Evolutionary conservation across 164 flowering plant species (phyloP), one percentile per base, ranked within the genome.

Genomic region (Liquidambar formosana): DNA sequence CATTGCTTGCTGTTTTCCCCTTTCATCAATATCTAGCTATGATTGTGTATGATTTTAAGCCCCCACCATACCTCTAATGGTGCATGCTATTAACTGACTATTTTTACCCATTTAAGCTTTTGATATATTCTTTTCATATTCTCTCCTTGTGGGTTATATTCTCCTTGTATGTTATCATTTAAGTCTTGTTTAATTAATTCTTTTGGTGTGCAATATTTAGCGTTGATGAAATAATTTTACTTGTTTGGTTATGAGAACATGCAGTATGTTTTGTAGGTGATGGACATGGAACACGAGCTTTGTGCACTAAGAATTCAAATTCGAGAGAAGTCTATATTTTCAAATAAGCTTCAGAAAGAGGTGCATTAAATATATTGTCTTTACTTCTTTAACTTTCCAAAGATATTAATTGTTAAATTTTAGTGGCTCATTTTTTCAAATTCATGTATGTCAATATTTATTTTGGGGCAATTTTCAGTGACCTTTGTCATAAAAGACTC

Each of bases 211-310:
- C 11, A 49, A 27, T 41, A 52, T 44, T 48, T 45, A 45, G 59
- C 10, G 22, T 12, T 56, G 46, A 57, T 56, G 43, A 25, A 11
- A 21, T 52, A 60, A 11, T 43, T 13, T 28, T 12, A 10, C 19
- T 70, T 43, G 45, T 59, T 68, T n/a, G 14, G 21, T 48, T 11
- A 26, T 46, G 46, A 33, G 45, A 44, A 19, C 22, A 47, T 59
- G 21, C 45, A 15, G 12, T 27, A 56, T 56, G 48, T 33, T 54
- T 49, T 75, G n/a, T 78, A 96, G 99, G 99, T 96, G 52, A 89
- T 93, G 92, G 98, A 89, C 77, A 96, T 96, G 99, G 96, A 96
- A 78, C 93, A 85, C 76, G 99, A 96, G 78, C 96, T 96, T 80
- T 86, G 75, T 69, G 93, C 91, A 67, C 76, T 96, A 71, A 80